phyloP scores from a whole-genome alignment of 495 filamentous ascomycete species.

The Sabuloglossum arenarium region DNA sequence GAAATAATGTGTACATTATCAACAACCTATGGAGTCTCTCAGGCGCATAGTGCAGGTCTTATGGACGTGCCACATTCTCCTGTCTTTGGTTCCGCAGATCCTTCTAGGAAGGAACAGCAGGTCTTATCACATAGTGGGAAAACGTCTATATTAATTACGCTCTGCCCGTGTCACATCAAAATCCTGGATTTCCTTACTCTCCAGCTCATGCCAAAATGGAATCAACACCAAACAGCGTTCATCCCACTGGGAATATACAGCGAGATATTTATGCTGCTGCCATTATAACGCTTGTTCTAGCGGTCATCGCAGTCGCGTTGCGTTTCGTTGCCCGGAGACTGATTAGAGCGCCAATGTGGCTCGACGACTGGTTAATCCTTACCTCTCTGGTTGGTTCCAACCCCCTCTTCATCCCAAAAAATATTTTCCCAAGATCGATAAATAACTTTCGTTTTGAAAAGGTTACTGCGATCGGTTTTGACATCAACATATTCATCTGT shows the following conservation, averaged over 20 bases:
- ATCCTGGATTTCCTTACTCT: no score
- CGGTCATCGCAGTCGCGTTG: background rate
- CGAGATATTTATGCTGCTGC: constrained; percentile 6
- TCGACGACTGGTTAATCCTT: constrained; percentile 8
- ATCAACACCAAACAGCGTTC: background rate
- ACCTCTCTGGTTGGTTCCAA: constrained; percentile 2
- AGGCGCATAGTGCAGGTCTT: no score
- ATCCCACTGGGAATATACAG: background rate
- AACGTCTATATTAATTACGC: no score
- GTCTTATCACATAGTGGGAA: no score
- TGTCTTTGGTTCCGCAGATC: no score
- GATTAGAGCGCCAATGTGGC: constrained; percentile 4
- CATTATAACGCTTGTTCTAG: constrained; percentile 7
- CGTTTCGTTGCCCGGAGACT: constrained; percentile 7
- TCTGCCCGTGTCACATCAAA: no score
- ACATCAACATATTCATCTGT: background rate
- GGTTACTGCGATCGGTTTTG: background rate
- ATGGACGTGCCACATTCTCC: no score
- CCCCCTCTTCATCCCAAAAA: background rate
- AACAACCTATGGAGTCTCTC: no score
- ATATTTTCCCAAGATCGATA: background rate
- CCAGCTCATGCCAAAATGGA: background rate
- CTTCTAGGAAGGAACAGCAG: no score
- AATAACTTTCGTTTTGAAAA: background rate
- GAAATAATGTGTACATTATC: no score